A percentile compares a stretch with the other conserved stretches of the same genome.
These are phyloP conservation scores for Pyrenopolyporus hunteri DNA, from an alignment of 495 filamentous ascomycete genomes.

Conservation along the genomic window DNA sequence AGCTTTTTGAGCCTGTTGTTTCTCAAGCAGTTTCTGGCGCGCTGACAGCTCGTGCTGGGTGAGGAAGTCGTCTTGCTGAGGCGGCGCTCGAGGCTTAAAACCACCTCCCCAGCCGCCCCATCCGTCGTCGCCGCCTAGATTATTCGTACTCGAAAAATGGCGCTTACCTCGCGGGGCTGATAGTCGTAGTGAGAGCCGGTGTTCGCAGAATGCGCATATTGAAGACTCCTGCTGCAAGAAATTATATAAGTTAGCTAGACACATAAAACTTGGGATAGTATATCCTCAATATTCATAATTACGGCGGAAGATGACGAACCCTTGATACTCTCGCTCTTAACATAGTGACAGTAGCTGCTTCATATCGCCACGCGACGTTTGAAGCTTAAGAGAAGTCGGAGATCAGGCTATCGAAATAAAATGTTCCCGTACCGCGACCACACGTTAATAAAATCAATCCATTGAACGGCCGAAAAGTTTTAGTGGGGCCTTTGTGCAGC, in stretches of 20 bases:
- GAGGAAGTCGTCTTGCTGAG: conserved; percentile 19
- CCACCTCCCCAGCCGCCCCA: conserved; percentile 27
- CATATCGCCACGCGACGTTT: conserved; percentile 29
- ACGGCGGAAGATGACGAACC: conserved; percentile 12
- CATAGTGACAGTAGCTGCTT: conserved; percentile 33
- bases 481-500: conserved; percentile 18
- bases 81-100: background rate
- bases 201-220: conserved; percentile 41
- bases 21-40: conserved; percentile 24
- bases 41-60: conserved; percentile 25
- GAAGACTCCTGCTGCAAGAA: conserved; percentile 34
- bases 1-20: conserved; percentile 4
- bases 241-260: conserved; percentile 19
- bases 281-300: too few species aligned
- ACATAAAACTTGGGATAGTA: too few species aligned
- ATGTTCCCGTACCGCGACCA: conserved; percentile 17
- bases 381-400: conserved; percentile 15
- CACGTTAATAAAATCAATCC: conserved; percentile 8
- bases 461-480: conserved; percentile 7
- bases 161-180: conserved; percentile 12
- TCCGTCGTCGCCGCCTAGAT: conserved; percentile 6
- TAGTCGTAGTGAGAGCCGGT: conserved; percentile 30
- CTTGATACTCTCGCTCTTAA: conserved; percentile 38
- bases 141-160: conserved; percentile 26
- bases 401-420: conserved; percentile 3